phyloP scores from a whole-genome alignment of 2,329 filamentous ascomycete genomes.

The Penicillium hordei region DNA sequence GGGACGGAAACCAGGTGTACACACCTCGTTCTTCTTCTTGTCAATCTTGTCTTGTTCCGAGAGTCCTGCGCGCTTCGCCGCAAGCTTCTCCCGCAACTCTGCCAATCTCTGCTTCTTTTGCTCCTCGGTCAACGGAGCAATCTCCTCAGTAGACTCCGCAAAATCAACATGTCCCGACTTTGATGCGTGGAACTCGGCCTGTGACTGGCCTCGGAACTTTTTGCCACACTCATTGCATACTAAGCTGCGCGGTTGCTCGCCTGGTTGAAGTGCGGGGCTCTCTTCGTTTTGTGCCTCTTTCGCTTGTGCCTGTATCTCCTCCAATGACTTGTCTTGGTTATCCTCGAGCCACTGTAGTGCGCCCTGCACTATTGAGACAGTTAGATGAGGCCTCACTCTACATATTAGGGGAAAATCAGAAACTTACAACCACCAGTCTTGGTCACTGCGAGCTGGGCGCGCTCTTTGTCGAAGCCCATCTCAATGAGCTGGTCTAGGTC shows the following conservation, averaged over 20 bases:
- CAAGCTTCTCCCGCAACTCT: constrained; percentile 70
- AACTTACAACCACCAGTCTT: constrained; percentile 74
- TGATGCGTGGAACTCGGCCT: constrained; percentile 85
- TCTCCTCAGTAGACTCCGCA: constrained; percentile 86
- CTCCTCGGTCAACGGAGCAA: constrained; percentile 85
- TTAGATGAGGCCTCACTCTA: constrained; percentile 11
- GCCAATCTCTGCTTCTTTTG: constrained; percentile 80
- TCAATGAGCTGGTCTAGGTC: constrained; percentile 63
- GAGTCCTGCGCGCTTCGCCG: constrained; percentile 68
- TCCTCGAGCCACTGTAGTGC: constrained; percentile 94
- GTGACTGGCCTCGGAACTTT: constrained; percentile 75
- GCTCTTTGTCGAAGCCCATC: constrained; percentile 78
- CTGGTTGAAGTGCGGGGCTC: constrained; percentile 66
- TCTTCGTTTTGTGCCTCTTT: constrained; percentile 55
- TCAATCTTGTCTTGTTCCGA: constrained; percentile 75
- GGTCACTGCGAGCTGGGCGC: constrained; percentile 80
- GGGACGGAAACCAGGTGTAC: constrained; percentile 1
- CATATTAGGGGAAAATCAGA: background rate
- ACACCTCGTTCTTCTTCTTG: constrained; percentile 79
- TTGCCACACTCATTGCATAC: constrained; percentile 95
- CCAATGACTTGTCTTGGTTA: constrained; percentile 82
- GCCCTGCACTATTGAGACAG: constrained; percentile 65
- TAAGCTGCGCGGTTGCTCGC: constrained; percentile 73
- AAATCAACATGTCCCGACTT: constrained; percentile 94
- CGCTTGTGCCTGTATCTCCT: constrained; percentile 68